Evolutionary conservation across 1,284 basidiomycete species (phyloP).

Genomic region (Pseudomicrostroma phylloplanum): DNA sequence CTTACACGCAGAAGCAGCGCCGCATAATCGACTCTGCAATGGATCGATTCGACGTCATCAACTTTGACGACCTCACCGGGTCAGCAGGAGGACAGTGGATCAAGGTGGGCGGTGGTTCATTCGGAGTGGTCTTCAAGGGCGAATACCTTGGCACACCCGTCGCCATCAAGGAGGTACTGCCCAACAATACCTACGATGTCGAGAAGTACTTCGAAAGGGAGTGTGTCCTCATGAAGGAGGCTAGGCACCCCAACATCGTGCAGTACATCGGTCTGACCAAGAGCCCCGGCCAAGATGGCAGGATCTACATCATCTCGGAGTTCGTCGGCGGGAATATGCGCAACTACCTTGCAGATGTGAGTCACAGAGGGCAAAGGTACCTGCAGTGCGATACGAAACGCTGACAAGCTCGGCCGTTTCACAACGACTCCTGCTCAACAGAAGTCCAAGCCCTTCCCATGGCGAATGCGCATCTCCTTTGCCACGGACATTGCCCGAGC

Average conservation of each 20-base stretch:
- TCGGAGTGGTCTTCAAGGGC: conserved; percentile 56
- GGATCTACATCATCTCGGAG: conserved; percentile 53
- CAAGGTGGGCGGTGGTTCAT: conserved; percentile 40
- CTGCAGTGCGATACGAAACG: too few species aligned
- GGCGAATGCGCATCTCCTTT: conserved; percentile 71
- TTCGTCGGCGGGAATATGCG: conserved; percentile 44
- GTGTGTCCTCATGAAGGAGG: conserved; percentile 91
- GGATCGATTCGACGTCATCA: conserved; percentile 46
- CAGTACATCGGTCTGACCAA: conserved; percentile 87
- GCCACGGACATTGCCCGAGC: conserved; percentile 88
- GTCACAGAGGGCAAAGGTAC: neutral
- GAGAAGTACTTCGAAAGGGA: conserved; percentile 96
- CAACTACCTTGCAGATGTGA: conserved; percentile 36
- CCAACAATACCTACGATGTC: conserved; percentile 79
- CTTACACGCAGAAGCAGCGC: neutral
- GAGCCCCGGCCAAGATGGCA: conserved; percentile 71
- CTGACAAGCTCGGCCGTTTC: too few species aligned
- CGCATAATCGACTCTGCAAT: conserved; percentile 13
- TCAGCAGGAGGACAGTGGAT: conserved; percentile 39
- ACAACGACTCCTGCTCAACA: conserved; percentile 2
- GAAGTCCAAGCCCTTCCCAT: conserved; percentile 34
- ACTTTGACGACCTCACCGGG: conserved; percentile 40
- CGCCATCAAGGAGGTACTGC: conserved; percentile 89
- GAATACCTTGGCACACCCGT: conserved; percentile 89
- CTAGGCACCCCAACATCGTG: conserved; percentile 85